Evolutionary conservation across 2,329 filamentous ascomycete genomes (phyloP), one percentile per base, ranked within the genome.

Genomic region (Aureobasidium sp.): DNA sequence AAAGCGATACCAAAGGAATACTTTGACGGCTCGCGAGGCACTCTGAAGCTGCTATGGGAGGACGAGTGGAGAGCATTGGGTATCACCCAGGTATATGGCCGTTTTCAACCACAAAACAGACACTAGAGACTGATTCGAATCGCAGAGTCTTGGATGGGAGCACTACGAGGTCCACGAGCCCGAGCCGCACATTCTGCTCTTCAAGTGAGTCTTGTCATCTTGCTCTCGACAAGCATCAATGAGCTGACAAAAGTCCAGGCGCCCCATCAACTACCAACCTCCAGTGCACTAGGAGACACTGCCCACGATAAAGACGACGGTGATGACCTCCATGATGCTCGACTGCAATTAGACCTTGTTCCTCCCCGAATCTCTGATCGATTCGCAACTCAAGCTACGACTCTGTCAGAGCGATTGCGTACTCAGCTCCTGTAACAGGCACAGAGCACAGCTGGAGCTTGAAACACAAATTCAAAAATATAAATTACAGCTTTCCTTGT

Each of bases 101-200:
- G n/a, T 17, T 20, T 41, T 6, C 2, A 23, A 17, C 27, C 17
- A n/a, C 7, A 13, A 36, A 37, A n/a, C 13, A 29, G 32, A 23
- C 9, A 39, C 10, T 2, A 23, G n/a, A 46, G 10, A 34, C 41
- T 48, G 32, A 62, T 17, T 13, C 1, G 8, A 8, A 17, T 20
- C 9, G 10, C 73, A 97, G 92, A 97, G 93, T 80, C 81, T 99
- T 71, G 94, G 94, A 63, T 99, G 94, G 94, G 93, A 97, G 75
- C 94, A 99, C 76, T 99, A 99, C 74, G 94, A 99, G 77, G 94
- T 99, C 61, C 94, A 99, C 76, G 94, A 97, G 76, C 94, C 94
- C 47, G 94, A 99, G 79, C 94, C 94, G 67, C 94, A 99, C 76
- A 99, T 99, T 71, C 84, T 99, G 61, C 84, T 99, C 36, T 99